A percentile compares a stretch with the other conserved stretches of the same genome.
Conservation (phyloP, 2,329 filamentous ascomycete species). For the Neocucurbitaria cava region DNA sequence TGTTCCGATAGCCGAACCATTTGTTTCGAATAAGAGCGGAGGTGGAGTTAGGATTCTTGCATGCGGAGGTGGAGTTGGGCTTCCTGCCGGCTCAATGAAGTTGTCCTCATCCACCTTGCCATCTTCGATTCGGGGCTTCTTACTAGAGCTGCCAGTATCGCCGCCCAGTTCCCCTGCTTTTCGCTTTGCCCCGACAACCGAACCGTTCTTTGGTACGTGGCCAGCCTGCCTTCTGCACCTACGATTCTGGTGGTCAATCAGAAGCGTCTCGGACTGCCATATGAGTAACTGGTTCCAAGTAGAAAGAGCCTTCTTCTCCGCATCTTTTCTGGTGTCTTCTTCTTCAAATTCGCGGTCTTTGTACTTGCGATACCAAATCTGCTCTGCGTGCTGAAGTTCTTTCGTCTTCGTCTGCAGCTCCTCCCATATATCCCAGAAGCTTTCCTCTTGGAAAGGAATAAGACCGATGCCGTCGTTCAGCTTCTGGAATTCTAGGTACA, state of each 20-base stretch:
- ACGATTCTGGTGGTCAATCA: too few relatives aligned
- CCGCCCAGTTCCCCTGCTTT: too few relatives aligned
- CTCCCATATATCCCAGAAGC: background rate
- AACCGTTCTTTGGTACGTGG: too few relatives aligned
- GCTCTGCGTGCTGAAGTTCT: background rate
- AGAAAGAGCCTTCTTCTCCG: background rate
- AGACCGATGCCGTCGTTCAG: background rate
- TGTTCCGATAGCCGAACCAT: background rate
- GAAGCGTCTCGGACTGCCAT: background rate
- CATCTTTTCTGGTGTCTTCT: background rate
- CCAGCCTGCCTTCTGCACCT: too few relatives aligned
- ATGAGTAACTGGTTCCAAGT: background rate
- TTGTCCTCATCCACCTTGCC: too few relatives aligned
- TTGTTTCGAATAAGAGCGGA: too few relatives aligned
- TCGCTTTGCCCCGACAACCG: too few relatives aligned
- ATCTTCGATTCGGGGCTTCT: too few relatives aligned
- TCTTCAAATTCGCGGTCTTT: background rate
- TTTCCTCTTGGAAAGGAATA: background rate
- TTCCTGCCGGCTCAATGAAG: too few relatives aligned
- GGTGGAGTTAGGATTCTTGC: too few relatives aligned
- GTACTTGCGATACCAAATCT: background rate
- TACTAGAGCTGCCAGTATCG: too few relatives aligned
- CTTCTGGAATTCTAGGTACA: background rate
- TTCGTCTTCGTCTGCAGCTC: background rate
- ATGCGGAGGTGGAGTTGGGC: too few relatives aligned